A percentile compares a stretch with the other conserved stretches of the same genome.
Evolutionary conservation across 257 asterid genomes (phyloP).

Genomic region (Primulina huaijiensis): DNA sequence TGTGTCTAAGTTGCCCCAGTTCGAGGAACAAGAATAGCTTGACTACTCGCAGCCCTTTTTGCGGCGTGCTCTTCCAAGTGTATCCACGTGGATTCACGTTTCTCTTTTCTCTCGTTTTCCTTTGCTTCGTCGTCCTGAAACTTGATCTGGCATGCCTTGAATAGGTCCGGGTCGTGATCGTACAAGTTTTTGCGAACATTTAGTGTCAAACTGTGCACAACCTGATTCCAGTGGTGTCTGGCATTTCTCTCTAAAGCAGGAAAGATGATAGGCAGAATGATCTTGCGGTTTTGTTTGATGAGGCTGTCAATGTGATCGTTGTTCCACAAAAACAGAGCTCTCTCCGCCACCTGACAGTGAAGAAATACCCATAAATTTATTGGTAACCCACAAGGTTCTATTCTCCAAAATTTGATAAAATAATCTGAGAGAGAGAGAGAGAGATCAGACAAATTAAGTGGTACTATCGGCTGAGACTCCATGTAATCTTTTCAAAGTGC

Average conservation of each 20-base stretch:
- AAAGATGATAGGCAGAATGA: constrained; percentile 74
- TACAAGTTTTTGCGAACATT: constrained; percentile 68
- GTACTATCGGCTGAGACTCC: not conserved
- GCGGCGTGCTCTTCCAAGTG: constrained; percentile 62
- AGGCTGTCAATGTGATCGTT: constrained; percentile 73
- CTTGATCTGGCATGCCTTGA: constrained; percentile 65
- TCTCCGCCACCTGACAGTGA: constrained; percentile 65
- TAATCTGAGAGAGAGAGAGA: not conserved
- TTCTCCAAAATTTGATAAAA: not conserved
- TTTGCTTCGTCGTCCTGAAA: constrained; percentile 64
- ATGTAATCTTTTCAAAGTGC: not conserved
- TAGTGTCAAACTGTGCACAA: constrained; percentile 67
- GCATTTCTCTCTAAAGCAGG: constrained; percentile 75
- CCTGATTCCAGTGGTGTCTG: constrained; percentile 79
- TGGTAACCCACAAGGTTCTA: not conserved
- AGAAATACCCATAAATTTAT: not conserved
- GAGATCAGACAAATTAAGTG: not conserved
- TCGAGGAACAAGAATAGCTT: constrained; percentile 58
- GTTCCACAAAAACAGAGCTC: constrained; percentile 82
- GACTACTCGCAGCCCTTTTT: constrained; percentile 41
- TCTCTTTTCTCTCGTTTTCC: constrained; percentile 44
- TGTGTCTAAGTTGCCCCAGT: constrained; percentile 24
- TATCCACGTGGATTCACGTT: constrained; percentile 66
- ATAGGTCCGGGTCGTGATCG: constrained; percentile 74
- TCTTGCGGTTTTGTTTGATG: constrained; percentile 64